phyloP scores from a whole-genome alignment of 1,139 yeast species.

The Hemisphaericaspora xylofermentans region DNA sequence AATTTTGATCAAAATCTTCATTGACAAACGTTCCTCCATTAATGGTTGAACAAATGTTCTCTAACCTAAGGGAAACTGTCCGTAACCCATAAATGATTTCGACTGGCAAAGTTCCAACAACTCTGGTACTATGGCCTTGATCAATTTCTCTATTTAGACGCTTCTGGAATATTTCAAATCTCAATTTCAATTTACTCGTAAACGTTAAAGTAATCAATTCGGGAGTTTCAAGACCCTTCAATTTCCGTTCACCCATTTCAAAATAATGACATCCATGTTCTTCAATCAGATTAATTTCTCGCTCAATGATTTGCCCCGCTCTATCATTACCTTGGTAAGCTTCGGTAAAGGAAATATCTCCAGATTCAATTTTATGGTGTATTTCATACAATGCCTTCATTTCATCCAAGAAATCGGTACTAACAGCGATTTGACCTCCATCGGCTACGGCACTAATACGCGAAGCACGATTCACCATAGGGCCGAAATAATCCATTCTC shows the following conservation, averaged over 20 bases:
- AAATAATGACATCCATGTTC: slow-evolving; percentile 70
- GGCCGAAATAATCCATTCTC: slow-evolving; percentile 98
- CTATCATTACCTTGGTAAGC: slow-evolving; percentile 63
- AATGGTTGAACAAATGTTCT: slow-evolving; percentile 43
- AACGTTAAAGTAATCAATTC: slow-evolving; percentile 80
- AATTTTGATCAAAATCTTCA: slow-evolving; percentile 27
- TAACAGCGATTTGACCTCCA: slow-evolving; percentile 94
- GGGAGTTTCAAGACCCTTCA: slow-evolving; percentile 93
- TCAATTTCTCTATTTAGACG: slow-evolving; percentile 21
- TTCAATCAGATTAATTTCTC: slow-evolving; percentile 64
- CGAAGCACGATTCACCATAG: slow-evolving; percentile 95
- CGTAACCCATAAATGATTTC: slow-evolving; percentile 49
- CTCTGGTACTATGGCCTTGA: slow-evolving; percentile 21
- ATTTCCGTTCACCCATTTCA: slow-evolving; percentile 80
- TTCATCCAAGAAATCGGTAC: slow-evolving; percentile 78
- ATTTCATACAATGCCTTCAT: slow-evolving; percentile 57
- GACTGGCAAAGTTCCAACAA: slow-evolving; percentile 42
- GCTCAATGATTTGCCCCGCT: slow-evolving; percentile 64
- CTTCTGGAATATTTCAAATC: slow-evolving; percentile 49
- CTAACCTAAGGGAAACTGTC: slow-evolving; percentile 49
- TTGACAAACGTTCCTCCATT: slow-evolving; percentile 29
- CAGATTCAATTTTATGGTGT: slow-evolving; percentile 47
- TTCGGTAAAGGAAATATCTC: slow-evolving; percentile 41
- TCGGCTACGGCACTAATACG: slow-evolving; percentile 93
- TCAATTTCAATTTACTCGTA: slow-evolving; percentile 62